These are phyloP conservation scores for Coleophoma cylindrospora DNA, from an alignment of 2,329 filamentous ascomycete genomes.

Conservation along the genomic window DNA sequence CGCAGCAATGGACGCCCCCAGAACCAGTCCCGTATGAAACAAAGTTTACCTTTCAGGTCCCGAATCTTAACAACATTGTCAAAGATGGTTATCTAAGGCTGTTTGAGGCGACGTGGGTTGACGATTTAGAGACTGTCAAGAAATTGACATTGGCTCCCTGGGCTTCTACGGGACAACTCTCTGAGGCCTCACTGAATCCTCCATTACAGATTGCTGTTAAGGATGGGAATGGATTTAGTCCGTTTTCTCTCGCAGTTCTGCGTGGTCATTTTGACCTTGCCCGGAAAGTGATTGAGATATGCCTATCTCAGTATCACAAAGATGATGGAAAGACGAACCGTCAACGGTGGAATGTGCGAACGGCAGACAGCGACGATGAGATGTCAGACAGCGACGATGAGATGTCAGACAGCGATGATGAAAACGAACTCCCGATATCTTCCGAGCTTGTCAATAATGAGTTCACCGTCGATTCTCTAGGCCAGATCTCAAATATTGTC, in stretches of 20 bases:
- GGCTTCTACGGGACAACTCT: slow-evolving; percentile 34
- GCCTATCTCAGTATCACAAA: slow-evolving; percentile 61
- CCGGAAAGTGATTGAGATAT: slow-evolving; percentile 63
- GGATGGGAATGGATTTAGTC: slow-evolving; percentile 40
- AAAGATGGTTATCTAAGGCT: slow-evolving; percentile 58
- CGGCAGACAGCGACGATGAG: slow-evolving; percentile 35
- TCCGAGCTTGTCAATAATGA: slow-evolving; percentile 56
- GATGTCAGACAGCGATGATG: slow-evolving; percentile 13
- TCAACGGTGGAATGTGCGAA: slow-evolving; percentile 39
- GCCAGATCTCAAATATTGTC: slow-evolving; percentile 62
- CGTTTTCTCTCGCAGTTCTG: slow-evolving; percentile 65
- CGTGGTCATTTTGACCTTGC: slow-evolving; percentile 62
- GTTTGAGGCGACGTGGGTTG: slow-evolving; percentile 70
- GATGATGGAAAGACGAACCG: slow-evolving; percentile 28
- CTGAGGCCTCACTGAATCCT: slow-evolving; percentile 38
- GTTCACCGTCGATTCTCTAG: slow-evolving; percentile 74
- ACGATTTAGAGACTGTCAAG: slow-evolving; percentile 64
- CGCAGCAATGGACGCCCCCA: neutral
- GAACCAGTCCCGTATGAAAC: slow-evolving; percentile 12
- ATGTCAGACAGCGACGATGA: slow-evolving; percentile 25
- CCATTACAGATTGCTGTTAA: slow-evolving; percentile 60
- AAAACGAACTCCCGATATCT: slow-evolving; percentile 36
- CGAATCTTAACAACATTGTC: slow-evolving; percentile 45
- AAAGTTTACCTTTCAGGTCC: slow-evolving; percentile 12
- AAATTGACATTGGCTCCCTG: slow-evolving; percentile 55